Base-by-base conservation (phyloP, 108 stramenopile genomes). In the Bacterosira constricta region DNA sequence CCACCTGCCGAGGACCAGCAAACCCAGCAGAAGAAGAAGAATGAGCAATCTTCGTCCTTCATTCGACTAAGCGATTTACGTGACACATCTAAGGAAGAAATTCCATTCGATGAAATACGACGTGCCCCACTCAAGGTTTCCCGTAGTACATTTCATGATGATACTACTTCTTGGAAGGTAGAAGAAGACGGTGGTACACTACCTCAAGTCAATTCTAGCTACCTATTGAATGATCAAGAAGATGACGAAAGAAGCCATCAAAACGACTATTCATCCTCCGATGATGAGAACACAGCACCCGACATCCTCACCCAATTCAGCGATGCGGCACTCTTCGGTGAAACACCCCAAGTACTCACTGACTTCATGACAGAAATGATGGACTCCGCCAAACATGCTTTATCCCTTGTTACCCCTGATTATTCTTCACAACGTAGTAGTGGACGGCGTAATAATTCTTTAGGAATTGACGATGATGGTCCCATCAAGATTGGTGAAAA, bases 401-500 rank as follows among this genome's bases (percentile, higher is more conserved):
- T 37, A 20, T 21, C 55, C 55, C 17, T 17, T 20, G n/a, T 4
- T 15, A 20, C n/a, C n/a, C n/a, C n/a, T n/a, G n/a, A 37, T 2
- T 15, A 21, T 36, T n/a, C 12, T 38, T 32, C 17, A 38, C 36
- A 56, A 2, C 13, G 35, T 17, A 32, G 34, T 20, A 17, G 36
- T 37, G 34, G 31, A 29, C 13, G 53, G 9, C 30, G 53, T 12
- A 47, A 63, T 29, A 34, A 58, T 3, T 15, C 2, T 8, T 21
- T 29, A 31, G 26, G n/a, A 4, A 32, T 70, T 18, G 69, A 70
- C 26, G 69, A 70, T 20, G 32, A 27, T 15, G 56, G 69, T 37
- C 69, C 58, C 11, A 70, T 70, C 17, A 59, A 70, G 36, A 60
- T 70, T 27, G 69, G 69, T 6, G 56, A 70, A 34, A 70, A 70